Percentiles rank a stretch among this genome's conserved stretches.
Evolutionary conservation across 768 basidiomycete species (phyloP).

Genomic region (Leccinum imitatum): DNA sequence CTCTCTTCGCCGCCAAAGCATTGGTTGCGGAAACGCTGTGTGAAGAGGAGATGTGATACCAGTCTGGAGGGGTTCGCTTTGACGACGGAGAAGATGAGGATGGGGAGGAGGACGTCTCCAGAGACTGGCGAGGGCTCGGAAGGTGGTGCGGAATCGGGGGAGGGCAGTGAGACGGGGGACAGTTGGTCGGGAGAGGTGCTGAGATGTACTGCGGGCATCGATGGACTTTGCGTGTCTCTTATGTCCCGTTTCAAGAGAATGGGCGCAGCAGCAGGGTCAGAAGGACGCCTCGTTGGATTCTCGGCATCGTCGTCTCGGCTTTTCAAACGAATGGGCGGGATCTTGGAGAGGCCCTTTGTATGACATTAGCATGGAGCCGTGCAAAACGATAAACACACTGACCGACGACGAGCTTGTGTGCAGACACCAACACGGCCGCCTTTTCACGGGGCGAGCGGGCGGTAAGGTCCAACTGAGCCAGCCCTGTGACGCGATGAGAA

Average conservation of each 20-base stretch:
- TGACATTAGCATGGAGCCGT: constrained; percentile 1
- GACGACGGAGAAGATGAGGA: constrained; percentile 93
- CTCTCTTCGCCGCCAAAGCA: constrained; percentile 64
- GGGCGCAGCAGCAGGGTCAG: constrained; percentile 5
- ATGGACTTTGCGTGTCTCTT: constrained; percentile 3
- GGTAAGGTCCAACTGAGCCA: constrained; percentile 48
- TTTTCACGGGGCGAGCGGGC: constrained; percentile 74
- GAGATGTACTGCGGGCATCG: constrained; percentile 8
- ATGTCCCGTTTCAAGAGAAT: constrained; percentile 4
- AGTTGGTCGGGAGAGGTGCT: constrained; percentile 6
- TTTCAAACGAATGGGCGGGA: constrained; percentile 74
- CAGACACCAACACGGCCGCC: constrained; percentile 72
- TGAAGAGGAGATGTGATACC: constrained; percentile 48
- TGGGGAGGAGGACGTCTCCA: constrained; percentile 87
- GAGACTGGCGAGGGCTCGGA: constrained; percentile 54
- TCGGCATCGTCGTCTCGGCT: constrained; percentile 45
- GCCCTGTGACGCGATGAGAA: constrained; percentile 39
- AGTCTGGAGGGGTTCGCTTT: constrained; percentile 87
- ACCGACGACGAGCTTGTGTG: constrained; percentile 89
- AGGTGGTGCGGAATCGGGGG: constrained; percentile 12
- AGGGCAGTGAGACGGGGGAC: constrained; percentile 1
- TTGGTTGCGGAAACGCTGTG: constrained; percentile 33
- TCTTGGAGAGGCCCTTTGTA: constrained; percentile 69
- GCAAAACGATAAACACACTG: background rate
- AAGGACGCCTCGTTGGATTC: too few relatives aligned